phyloP scores from a whole-genome alignment of 1,284 basidiomycete genomes.

The Trichosporon faecale region DNA sequence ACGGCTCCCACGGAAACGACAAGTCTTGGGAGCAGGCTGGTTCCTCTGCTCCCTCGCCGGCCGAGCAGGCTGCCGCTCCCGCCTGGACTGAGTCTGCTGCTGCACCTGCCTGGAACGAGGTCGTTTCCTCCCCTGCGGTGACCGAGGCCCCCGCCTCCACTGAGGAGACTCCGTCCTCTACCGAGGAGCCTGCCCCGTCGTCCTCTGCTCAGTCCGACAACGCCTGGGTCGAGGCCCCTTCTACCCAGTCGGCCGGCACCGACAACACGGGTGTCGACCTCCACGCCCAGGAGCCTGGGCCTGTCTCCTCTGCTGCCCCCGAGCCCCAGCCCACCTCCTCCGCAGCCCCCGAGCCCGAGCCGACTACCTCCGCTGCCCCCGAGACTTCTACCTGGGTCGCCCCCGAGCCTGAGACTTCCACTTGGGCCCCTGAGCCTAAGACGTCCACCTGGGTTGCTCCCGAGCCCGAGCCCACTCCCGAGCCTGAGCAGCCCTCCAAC shows the following conservation, averaged over 20 bases:
- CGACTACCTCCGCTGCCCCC: background rate
- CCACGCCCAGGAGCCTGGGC: background rate
- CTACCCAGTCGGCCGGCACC: background rate
- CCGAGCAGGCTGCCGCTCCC: background rate
- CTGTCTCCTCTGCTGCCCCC: background rate
- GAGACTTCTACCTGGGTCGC: slow-evolving; percentile 14
- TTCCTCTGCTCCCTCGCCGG: background rate
- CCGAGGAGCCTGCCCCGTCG: background rate
- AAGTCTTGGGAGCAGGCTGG: background rate
- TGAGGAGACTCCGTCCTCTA: too few species aligned
- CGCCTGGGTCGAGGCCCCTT: background rate
- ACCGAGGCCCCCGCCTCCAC: too few species aligned
- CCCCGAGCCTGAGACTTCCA: slow-evolving; percentile 4
- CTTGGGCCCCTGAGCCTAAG: background rate
- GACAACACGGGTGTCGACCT: background rate
- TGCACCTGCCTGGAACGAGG: background rate
- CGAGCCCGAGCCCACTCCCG: background rate
- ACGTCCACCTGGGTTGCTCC: background rate
- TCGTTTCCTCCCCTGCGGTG: too few species aligned
- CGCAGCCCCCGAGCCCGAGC: background rate
- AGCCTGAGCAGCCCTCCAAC: background rate
- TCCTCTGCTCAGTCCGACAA: background rate
- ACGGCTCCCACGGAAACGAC: background rate
- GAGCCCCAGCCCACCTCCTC: background rate
- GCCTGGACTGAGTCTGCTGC: background rate